A percentile compares a stretch with the other conserved stretches of the same genome.
These are phyloP conservation scores for Phlebiopsis gigantea DNA, from an alignment of 768 basidiomycete genomes.

Conservation along the genomic window DNA sequence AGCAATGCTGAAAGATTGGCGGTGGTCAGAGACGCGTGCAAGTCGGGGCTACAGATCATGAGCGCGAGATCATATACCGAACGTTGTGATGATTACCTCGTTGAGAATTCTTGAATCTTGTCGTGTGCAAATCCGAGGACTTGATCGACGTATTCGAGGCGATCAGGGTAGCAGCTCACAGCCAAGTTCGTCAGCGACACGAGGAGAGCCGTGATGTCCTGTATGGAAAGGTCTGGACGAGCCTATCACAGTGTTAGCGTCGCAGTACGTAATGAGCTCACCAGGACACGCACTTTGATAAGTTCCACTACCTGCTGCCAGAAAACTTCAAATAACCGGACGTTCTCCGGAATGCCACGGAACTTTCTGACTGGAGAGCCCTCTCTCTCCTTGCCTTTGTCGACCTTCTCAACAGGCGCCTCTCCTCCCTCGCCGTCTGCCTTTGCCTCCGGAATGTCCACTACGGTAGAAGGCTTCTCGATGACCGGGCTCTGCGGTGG, in stretches of 20 bases:
- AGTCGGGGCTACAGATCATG: conserved; percentile 58
- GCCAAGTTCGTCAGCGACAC: conserved; percentile 95
- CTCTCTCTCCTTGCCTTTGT: conserved; percentile 53
- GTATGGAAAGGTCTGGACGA: conserved; percentile 93
- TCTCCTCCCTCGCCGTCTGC: conserved; percentile 3
- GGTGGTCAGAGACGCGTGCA: conserved; percentile 83
- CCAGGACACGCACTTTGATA: conserved; percentile 67
- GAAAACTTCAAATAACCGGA: conserved; percentile 95
- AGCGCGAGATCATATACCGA: background rate
- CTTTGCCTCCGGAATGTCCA: background rate
- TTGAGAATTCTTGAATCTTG: conserved; percentile 79
- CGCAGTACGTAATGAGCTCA: background rate
- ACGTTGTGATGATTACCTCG: conserved; percentile 46
- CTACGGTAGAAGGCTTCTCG: conserved; percentile 13
- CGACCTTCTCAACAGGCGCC: conserved; percentile 26
- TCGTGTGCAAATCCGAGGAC: conserved; percentile 83
- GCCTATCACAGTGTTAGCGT: conserved; percentile 46
- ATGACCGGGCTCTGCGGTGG: conserved; percentile 24
- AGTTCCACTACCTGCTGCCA: conserved; percentile 98
- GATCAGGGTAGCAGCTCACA: conserved; percentile 94
- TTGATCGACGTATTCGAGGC: conserved; percentile 96
- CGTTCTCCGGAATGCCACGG: conserved; percentile 91
- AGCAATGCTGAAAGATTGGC: conserved; percentile 88
- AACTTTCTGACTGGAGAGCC: conserved; percentile 62
- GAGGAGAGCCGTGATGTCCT: conserved; percentile 93